phyloP scores from a whole-genome alignment of 768 basidiomycete species.

The Lentinus tigrinus region DNA sequence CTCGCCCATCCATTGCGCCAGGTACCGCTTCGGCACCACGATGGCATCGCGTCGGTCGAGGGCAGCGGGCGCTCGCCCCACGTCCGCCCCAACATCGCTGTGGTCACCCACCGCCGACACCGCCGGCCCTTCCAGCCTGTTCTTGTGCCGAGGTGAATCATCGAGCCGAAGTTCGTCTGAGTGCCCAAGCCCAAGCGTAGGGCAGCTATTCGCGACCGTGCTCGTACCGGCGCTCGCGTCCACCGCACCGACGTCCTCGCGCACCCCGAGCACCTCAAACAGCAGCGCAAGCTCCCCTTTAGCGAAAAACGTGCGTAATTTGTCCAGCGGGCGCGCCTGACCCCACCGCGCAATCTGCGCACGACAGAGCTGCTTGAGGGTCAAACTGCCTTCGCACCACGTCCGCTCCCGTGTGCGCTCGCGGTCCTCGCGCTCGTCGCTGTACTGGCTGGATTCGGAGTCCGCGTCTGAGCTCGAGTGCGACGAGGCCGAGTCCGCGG shows the following conservation, averaged over 20 bases:
- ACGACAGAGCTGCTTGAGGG: neutral
- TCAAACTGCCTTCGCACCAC: neutral
- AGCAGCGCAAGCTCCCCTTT: conserved; percentile 55
- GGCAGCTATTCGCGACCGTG: too few species aligned
- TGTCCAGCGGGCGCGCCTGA: conserved; percentile 27
- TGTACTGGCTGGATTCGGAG: neutral
- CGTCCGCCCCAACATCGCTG: too few species aligned
- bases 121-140: too few species aligned
- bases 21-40: conserved; percentile 11
- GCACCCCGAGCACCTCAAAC: conserved; percentile 20
- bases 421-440: too few species aligned
- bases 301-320: conserved; percentile 50
- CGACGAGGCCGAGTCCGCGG: neutral
- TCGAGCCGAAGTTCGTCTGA: too few species aligned
- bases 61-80: too few species aligned
- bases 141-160: too few species aligned
- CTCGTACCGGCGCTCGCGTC: too few species aligned
- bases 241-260: too few species aligned
- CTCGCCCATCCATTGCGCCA: conserved; percentile 15
- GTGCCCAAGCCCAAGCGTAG: neutral
- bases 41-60: too few species aligned
- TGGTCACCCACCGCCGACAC: too few species aligned
- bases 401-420: neutral
- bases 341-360: neutral
- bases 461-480: neutral